Evolutionary conservation across 2,329 filamentous ascomycete species (phyloP).

Genomic region (Penicillium decumbens): DNA sequence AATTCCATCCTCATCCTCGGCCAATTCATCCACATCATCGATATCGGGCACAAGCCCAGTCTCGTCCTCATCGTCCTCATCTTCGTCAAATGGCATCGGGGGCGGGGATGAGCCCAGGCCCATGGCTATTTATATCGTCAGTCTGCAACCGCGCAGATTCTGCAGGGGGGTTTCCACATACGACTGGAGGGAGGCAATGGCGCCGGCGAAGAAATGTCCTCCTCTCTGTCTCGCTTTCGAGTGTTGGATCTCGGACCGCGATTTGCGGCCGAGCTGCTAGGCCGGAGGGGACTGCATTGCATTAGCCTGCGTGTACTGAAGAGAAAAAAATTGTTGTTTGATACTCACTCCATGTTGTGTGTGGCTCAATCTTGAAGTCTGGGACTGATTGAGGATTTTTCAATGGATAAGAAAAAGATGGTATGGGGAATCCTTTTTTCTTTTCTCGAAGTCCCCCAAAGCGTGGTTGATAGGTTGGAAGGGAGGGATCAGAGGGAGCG

Average conservation of each 20-base stretch:
- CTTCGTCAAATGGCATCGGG: constrained; percentile 48
- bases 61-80: constrained; percentile 49
- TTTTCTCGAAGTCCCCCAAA: constrained; percentile 6
- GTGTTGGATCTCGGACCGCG: constrained; percentile 58
- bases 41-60: constrained; percentile 59
- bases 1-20: constrained; percentile 65
- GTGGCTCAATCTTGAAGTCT: constrained; percentile 6
- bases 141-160: constrained; percentile 5
- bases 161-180: constrained; percentile 41
- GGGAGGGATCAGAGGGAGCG: constrained; percentile 9
- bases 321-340: constrained; percentile 2
- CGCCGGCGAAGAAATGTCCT: constrained; percentile 58
- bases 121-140: constrained; percentile 16
- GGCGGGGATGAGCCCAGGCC: constrained; percentile 54
- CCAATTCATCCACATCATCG: constrained; percentile 64
- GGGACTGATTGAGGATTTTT: neutral
- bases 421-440: neutral
- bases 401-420: neutral
- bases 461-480: constrained; percentile 16
- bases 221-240: constrained; percentile 63
- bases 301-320: constrained; percentile 9
- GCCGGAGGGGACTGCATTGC: constrained; percentile 58
- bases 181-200: constrained; percentile 58
- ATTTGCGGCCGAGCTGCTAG: constrained; percentile 78
- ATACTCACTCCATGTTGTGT: constrained; percentile 32